phyloP scores from a whole-genome alignment of 2,329 filamentous ascomycete genomes.

The Diaporthe nobilis region DNA sequence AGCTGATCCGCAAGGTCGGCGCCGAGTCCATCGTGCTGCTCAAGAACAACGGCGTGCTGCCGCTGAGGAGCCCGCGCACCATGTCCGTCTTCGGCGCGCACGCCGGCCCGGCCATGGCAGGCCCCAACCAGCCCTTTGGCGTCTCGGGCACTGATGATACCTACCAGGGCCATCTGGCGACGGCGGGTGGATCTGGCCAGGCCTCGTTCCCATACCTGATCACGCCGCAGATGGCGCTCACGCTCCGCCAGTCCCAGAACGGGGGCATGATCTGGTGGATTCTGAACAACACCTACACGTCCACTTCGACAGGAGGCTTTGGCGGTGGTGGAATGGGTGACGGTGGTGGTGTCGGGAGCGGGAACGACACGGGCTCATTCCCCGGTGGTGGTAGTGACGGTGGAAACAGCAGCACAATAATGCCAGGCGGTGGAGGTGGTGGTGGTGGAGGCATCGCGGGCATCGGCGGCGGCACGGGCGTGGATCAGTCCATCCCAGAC shows the following conservation, averaged over 20 bases:
- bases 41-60: conserved; percentile 73
- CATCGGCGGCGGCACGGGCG: conserved; percentile 30
- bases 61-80: conserved; percentile 60
- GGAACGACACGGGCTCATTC: not conserved
- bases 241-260: conserved; percentile 58
- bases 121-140: conserved; percentile 47
- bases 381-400: conserved; percentile 8
- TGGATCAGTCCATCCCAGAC: conserved; percentile 37
- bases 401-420: conserved; percentile 20
- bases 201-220: conserved; percentile 66
- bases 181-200: conserved; percentile 68
- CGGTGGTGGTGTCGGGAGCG: not conserved
- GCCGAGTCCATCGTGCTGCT: conserved; percentile 75
- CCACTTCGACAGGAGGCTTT: conserved; percentile 23
- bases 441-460: conserved; percentile 17
- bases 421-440: conserved; percentile 21
- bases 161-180: conserved; percentile 55
- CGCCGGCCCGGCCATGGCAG: conserved; percentile 74
- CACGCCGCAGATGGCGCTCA: conserved; percentile 67
- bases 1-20: conserved; percentile 62
- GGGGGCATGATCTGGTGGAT: conserved; percentile 59
- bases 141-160: conserved; percentile 37
- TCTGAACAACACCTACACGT: conserved; percentile 53
- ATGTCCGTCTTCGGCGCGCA: conserved; percentile 66
- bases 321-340: conserved; percentile 17